Conservation (phyloP, 2,329 filamentous ascomycete species). For the Pseudocercospora eumusae region DNA sequence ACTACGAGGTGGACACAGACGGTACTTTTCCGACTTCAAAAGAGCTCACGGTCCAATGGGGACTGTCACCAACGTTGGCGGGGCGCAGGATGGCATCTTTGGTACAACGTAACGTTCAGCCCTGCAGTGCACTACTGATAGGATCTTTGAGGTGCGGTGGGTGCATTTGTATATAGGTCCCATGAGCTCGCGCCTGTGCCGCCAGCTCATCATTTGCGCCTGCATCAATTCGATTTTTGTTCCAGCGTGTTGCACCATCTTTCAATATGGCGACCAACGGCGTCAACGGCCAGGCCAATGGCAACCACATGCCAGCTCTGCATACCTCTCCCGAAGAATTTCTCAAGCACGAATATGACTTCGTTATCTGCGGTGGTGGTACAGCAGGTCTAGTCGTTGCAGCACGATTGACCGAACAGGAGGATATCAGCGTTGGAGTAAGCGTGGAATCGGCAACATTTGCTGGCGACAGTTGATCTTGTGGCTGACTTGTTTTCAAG, state of each 20-base stretch:
- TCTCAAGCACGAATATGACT: slow-evolving; percentile 35
- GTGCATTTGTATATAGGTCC: background rate
- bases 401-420: slow-evolving; percentile 36
- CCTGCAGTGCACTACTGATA: background rate
- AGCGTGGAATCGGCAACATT: background rate
- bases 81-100: background rate
- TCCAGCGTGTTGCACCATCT: background rate
- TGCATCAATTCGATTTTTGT: background rate
- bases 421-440: slow-evolving; percentile 34
- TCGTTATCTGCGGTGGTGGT: slow-evolving; percentile 37
- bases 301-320: slow-evolving; percentile 31
- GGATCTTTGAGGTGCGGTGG: background rate
- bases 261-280: slow-evolving; percentile 29
- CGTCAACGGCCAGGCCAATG: slow-evolving; percentile 24
- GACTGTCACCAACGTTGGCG: background rate
- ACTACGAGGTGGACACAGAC: background rate
- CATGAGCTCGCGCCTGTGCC: background rate
- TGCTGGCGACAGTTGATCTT: background rate
- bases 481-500: slow-evolving; percentile 8
- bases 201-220: background rate
- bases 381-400: slow-evolving; percentile 39
- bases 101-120: background rate
- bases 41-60: background rate
- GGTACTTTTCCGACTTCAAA: background rate
- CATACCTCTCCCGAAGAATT: slow-evolving; percentile 31